Percentiles rank a stretch among this genome's conserved stretches.
Evolutionary conservation across 805 yeast genomes (phyloP).

Genomic region (Nakazawaea populi): DNA sequence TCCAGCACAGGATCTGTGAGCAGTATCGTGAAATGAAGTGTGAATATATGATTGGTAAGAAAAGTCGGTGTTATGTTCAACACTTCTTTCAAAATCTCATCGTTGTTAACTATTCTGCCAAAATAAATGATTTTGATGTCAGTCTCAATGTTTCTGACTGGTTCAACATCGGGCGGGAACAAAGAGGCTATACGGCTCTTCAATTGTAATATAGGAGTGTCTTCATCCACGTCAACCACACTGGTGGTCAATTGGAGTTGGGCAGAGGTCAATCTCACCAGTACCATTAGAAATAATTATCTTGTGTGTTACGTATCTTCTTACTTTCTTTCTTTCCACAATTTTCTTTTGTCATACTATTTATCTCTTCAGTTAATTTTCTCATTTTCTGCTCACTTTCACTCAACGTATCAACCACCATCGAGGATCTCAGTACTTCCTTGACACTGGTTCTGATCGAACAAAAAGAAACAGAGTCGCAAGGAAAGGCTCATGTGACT

Average conservation of each 20-base stretch:
- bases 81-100: not conserved
- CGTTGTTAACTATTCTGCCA: not conserved
- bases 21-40: not conserved
- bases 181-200: not conserved
- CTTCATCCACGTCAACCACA: not conserved
- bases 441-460: too few relatives aligned
- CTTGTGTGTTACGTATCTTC: not conserved
- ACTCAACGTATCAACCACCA: too few relatives aligned
- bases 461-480: too few relatives aligned
- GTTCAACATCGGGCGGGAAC: not conserved
- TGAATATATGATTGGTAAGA: not conserved
- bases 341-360: too few relatives aligned
- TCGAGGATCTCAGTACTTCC: too few relatives aligned
- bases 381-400: too few relatives aligned
- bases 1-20: not conserved
- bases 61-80: not conserved
- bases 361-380: too few relatives aligned
- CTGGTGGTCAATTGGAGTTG: not conserved
- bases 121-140: not conserved
- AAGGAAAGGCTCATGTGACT: too few relatives aligned
- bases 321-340: too few relatives aligned
- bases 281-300: not conserved
- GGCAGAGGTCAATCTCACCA: not conserved
- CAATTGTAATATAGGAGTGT: not conserved
- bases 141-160: not conserved